Base-by-base conservation (phyloP, 441 rosid genomes). In the Cnidoscolus chayamansa region DNA sequence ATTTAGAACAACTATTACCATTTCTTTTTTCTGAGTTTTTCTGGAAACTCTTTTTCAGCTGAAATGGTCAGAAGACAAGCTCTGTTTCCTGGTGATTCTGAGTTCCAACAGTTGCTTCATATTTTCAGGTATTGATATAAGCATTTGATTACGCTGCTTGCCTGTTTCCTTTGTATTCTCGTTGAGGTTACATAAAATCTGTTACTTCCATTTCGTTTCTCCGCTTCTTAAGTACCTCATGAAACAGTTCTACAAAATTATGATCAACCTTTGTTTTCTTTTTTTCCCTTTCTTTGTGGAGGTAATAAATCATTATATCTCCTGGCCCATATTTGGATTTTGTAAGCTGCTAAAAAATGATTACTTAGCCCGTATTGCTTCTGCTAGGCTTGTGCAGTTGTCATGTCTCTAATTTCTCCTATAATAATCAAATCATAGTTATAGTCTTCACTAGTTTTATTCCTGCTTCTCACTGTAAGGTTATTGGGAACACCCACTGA, bases 31-130 rank as follows among this genome's bases (percentile, higher is more conserved):
- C 17, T 16, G 6, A 4, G 1, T 40, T 20, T 32, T 35, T 59
- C 3, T 45, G 25, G 25, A 25, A 25, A 25, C 12, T 10, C 9
- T 25, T 25, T 25, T 25, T 68, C 80, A 90, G 97, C 98, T 55
- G 98, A 95, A 79, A 91, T 95, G 98, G 88, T 82, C 30, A 67
- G 98, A 71, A 88, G 96, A 77, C 98, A 93, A 74, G 95, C 95
- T 47, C 74, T 95, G 56, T 95, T 95, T 77, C 97, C 95, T 15
- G 99, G 98, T 7, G 99, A 93, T 67, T 95, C 99, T 0, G 97
- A 93, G 81, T 93, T 91, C 58, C 99, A 93, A 81, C 99, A 95
- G 76, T 56, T 95, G 86, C 97, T 95, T 55, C 96, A 90, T 68
- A 91, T 93, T 57, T 95, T 95, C 86, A 91, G 95, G 99, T 92